Evolutionary conservation across 805 yeast genomes (phyloP), one percentile per base, ranked within the genome.

Genomic region (Saccharomycopsis selenospora): DNA sequence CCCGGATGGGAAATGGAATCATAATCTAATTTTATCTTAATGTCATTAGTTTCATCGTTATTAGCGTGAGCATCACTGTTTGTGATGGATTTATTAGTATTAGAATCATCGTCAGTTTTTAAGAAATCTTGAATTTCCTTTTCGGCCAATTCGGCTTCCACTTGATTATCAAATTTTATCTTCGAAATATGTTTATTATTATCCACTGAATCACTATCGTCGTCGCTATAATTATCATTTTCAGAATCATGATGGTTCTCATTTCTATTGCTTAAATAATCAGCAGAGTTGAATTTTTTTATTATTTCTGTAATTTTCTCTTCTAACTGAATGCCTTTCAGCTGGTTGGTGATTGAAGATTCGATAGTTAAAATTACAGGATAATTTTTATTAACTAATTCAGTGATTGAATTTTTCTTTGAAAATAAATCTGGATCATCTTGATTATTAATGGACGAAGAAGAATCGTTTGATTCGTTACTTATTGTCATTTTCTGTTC

Each of bases 1-100:
- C 84, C 85, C 1, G 85, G 85, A 52, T 75, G 79, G 3, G 76
- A 68, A 8, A 71, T 55, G 1, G 64, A 48, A 41, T 65, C 64
- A 46, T 64, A 53, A 17, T 53, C 52, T 10, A 59, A 47, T 2
- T 36, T 40, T 8, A 57, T 42, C 7, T 27, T 43, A 30, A 26
- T 23, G 13, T 42, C 22, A 20, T 27, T 43, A 30, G 13, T 23
- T n/a, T 42, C 22, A 20, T 10, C 30, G 26, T 38, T 13, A 43
- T 36, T 20, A 36, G 25, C n/a, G n/a, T n/a, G n/a, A n/a, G n/a
- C n/a, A n/a, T n/a, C n/a, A n/a, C n/a, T 41, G 46, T 17, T 43
- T 22, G 14, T 29, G 25, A 28, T 22, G n/a, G 26, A n/a, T n/a
- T n/a, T n/a, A n/a, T n/a, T n/a, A n/a, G n/a, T n/a, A n/a, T n/a